Base-by-base conservation (phyloP, 805 yeast species). In the Candida yuanshanica region DNA sequence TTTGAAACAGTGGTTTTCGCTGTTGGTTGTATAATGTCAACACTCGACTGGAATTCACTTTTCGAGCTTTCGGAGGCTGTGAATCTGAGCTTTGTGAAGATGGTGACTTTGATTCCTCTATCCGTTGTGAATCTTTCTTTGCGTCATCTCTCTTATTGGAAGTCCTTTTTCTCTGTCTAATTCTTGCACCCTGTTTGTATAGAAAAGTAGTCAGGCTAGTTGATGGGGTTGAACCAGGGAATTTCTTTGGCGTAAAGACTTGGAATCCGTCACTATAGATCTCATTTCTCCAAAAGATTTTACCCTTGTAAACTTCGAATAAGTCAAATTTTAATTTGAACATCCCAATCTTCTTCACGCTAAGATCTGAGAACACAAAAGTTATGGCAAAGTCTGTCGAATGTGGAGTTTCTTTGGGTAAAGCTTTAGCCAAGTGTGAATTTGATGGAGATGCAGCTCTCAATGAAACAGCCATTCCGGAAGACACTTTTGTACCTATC, bases 101-200 rank as follows among this genome's bases (percentile, higher is more conserved):
- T 17, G 34, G 21, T 7, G 34, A 18, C 17, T 31, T 31, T 3
- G 17, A 27, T 31, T 18, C 14, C 34, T 5, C 21, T 11, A 10
- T 18, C 12, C 13, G 22, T 17, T n/a, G 12, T 3, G 25, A 9
- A 5, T 31, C 21, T n/a, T 17, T 17, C 4, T 9, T 31, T 20
- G 50, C 64, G 35, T 50, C 65, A 18, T 27, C 60, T 71, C 12
- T 69, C 68, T 42, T 42, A 8, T 59, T 65, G 50, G 51, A 43
- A 5, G 42, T 25, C 36, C 58, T 48, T 49, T 51, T 58, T 36
- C 63, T 45, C 38, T 58, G 62, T 46, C 64, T 52, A 21, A 60
- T 54, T 35, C 60, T 44, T 2, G 63, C 63, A 26, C 64, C 64
- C 32, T 53, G 52, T 33, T 58, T 59, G 44, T 48, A 56, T 11